phyloP scores from a whole-genome alignment of 495 filamentous ascomycete species.

The Penicillium samsonianum region DNA sequence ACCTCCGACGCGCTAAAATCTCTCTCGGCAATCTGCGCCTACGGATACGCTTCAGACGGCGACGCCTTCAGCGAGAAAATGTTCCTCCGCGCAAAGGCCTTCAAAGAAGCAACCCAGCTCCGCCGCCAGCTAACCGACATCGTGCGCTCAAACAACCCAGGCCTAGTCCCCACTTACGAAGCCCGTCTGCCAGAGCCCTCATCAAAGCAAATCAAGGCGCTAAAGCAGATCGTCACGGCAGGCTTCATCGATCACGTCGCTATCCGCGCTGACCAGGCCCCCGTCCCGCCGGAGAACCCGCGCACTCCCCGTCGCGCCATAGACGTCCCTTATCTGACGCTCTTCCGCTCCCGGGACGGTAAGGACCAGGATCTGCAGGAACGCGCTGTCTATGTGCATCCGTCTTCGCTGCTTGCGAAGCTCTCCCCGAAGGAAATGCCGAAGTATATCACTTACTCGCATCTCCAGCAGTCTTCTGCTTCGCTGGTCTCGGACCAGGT shows the following conservation, averaged over 20 bases:
- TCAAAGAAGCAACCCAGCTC: constrained; percentile 83
- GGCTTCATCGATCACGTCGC: constrained; percentile 96
- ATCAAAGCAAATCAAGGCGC: constrained; percentile 69
- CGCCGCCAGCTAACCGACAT: constrained; percentile 80
- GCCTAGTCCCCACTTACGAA: constrained; percentile 59
- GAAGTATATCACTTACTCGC: constrained; percentile 82
- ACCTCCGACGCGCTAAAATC: constrained; percentile 88
- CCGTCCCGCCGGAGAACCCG: constrained; percentile 66
- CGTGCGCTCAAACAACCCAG: constrained; percentile 71
- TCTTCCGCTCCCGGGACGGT: constrained; percentile 67
- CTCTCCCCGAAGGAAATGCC: constrained; percentile 72
- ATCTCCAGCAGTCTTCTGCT: constrained; percentile 71
- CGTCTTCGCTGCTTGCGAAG: constrained; percentile 74
- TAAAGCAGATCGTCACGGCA: constrained; percentile 88
- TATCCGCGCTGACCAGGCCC: constrained; percentile 84
- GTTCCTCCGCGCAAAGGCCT: constrained; percentile 82
- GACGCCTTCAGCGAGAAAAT: constrained; percentile 74
- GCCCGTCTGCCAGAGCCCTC: constrained; percentile 68
- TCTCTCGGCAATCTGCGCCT: constrained; percentile 78
- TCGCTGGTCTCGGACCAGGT: constrained; percentile 46
- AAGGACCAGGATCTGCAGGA: constrained; percentile 51
- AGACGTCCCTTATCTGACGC: constrained; percentile 86
- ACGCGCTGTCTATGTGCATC: constrained; percentile 79
- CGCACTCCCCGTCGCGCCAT: constrained; percentile 78
- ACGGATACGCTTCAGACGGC: constrained; percentile 71